Evolutionary conservation across 2,329 filamentous ascomycete species (phyloP).

Genomic region (Microascus cirrosus): DNA sequence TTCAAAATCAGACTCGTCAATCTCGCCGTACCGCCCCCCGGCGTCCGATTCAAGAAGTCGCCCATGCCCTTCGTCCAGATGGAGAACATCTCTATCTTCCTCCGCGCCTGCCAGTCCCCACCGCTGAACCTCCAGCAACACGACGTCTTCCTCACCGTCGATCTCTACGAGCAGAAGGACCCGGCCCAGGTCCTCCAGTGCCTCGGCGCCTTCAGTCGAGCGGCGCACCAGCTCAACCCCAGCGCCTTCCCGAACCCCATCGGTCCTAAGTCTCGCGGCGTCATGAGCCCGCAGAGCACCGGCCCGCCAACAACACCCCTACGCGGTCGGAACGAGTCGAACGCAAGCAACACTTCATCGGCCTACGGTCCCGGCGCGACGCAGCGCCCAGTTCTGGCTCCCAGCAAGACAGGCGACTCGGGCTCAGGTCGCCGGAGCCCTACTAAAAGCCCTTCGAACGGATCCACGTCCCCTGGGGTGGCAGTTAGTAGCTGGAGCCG

Average conservation of each 20-base stretch:
- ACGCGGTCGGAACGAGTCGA: conserved; percentile 37
- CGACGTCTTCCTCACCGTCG: conserved; percentile 93
- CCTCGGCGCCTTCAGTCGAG: conserved; percentile 79
- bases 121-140: conserved; percentile 84
- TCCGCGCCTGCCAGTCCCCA: conserved; percentile 73
- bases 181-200: conserved; percentile 94
- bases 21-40: conserved; percentile 61
- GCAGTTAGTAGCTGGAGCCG: conserved; percentile 83
- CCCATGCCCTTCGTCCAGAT: conserved; percentile 98
- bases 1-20: conserved; percentile 70
- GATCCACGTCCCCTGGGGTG: conserved; percentile 34
- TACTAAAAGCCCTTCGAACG: conserved; percentile 34
- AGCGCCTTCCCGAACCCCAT: conserved; percentile 63
- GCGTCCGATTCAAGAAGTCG: conserved; percentile 82
- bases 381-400: conserved; percentile 22
- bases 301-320: conserved; percentile 38
- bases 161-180: conserved; percentile 91
- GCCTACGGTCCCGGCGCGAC: conserved; percentile 24
- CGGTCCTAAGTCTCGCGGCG: conserved; percentile 51
- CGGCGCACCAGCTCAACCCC: conserved; percentile 66
- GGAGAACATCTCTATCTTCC: conserved; percentile 97
- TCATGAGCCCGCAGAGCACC: conserved; percentile 56
- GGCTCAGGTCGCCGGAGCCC: conserved; percentile 49
- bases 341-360: conserved; percentile 48
- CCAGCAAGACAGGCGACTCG: conserved; percentile 42